Base-by-base conservation (phyloP, 495 filamentous ascomycete genomes). In the Talaromyces trachyspermus region DNA sequence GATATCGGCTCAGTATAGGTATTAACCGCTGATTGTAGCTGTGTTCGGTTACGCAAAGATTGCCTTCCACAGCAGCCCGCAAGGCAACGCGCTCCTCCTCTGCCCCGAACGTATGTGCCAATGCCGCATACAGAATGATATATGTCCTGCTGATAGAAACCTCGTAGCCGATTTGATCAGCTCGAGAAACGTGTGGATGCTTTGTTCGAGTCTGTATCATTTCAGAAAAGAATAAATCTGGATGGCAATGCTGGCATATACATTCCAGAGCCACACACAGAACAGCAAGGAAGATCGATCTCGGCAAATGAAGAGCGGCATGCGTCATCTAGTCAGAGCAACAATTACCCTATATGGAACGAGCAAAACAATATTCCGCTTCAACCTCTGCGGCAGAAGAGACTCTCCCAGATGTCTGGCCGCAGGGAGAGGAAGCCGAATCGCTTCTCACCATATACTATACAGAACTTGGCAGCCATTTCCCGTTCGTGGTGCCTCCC, bases 131-230 rank as follows among this genome's bases (percentile, higher is more conserved):
- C n/a, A n/a, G n/a, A n/a, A n/a, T n/a, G n/a, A n/a, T n/a, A n/a
- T n/a, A n/a, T n/a, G n/a, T n/a, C n/a, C n/a, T n/a, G n/a, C n/a
- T n/a, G n/a, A n/a, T n/a, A n/a, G n/a, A n/a, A n/a, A n/a, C n/a
- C n/a, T n/a, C n/a, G n/a, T n/a, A 51, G 49, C 10, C 49, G 49
- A n/a, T 51, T 51, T 10, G 49, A 32, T 29, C 18, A 46, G 17
- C 32, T 51, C 10, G 49, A 51, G 10, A 30, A 51, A 18, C 38
- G 40, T 17, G 45, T 48, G 5, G 45, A 48, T 14, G 30, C 18
- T 15, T 22, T 48, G 19, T 36, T 48, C 15, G 14, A 20, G n/a
- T n/a, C n/a, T n/a, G n/a, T n/a, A n/a, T n/a, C n/a, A n/a, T n/a
- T n/a, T n/a, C n/a, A n/a, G n/a, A n/a, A n/a, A n/a, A n/a, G n/a